Base-by-base conservation (phyloP, 352 stramenopile species). In the Pythium pyrilobum region DNA sequence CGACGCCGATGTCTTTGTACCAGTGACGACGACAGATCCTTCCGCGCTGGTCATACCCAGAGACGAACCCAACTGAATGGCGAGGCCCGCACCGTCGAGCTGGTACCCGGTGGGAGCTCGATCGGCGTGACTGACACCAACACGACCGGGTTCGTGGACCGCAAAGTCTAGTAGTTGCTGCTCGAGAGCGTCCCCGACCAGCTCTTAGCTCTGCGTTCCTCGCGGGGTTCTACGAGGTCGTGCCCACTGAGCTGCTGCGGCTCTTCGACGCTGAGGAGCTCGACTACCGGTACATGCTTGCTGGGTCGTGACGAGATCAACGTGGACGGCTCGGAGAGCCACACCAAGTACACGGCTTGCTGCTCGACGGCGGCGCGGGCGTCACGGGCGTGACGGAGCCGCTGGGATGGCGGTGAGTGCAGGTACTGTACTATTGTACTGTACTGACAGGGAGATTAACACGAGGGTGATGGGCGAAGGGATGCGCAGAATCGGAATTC, bases 221-320 rank as follows among this genome's bases (percentile, higher is more conserved):
- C 1, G 84, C 83, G 40, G 95, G 96, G 15, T 86, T 99, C 56
- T 98, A 97, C 63, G 89, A 98, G 49, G 84, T 98, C 13, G 77
- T 98, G 42, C 96, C 96, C 3, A 74, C 90, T 36, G 71, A 93
- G 5, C 62, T 98, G 8, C 65, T 98, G 11, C 85, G 93, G 18
- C 65, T 98, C 5, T 98, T 98, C 67, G 95, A 98, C 54, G 95
- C 95, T 27, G 90, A 98, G 61, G 93, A 98, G 66, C 71, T 98
- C 3, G 93, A 98, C 59, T 76, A 97, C 32, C n/a, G n/a, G n/a
- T n/a, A n/a, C n/a, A 45, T 98, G 2, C 81, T 98, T 50, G 97
- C 92, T 48, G 95, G 94, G 25, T 48, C 41, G 4, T n/a, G 41
- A 48, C 41, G 11, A 16, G 7, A 36, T 48, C 27, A 27, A 48